A percentile compares a stretch with the other conserved stretches of the same genome.
These are phyloP conservation scores for Schizosaccharomyces versatilis DNA, from an alignment of 1,139 yeast species.

Conservation along the genomic window DNA sequence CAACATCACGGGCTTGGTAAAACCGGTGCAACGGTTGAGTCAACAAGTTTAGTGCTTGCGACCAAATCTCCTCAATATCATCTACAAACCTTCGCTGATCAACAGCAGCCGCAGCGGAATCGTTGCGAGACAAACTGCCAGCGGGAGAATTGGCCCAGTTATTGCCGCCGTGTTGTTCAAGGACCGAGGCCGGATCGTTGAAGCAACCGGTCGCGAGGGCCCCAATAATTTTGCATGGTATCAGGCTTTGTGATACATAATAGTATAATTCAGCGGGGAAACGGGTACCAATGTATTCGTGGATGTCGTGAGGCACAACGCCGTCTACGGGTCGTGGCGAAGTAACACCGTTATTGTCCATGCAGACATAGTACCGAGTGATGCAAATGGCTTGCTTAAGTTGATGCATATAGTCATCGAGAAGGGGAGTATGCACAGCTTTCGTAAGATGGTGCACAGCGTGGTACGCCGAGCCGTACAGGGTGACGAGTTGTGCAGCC, in stretches of 20 bases:
- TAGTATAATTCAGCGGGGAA: slow-evolving; percentile 71
- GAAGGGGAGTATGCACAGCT: slow-evolving; percentile 16
- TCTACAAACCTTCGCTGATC: slow-evolving; percentile 33
- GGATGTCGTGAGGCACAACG: slow-evolving; percentile 51
- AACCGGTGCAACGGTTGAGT: slow-evolving; percentile 63
- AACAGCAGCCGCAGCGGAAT: slow-evolving; percentile 22
- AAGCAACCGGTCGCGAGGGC: slow-evolving; percentile 38
- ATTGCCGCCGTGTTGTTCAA: slow-evolving; percentile 53
- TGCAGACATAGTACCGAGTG: neutral
- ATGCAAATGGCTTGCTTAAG: slow-evolving; percentile 20
- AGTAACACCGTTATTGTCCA: neutral
- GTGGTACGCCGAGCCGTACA: slow-evolving; percentile 26
- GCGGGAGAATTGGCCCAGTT: slow-evolving; percentile 18
- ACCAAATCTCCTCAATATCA: slow-evolving; percentile 29
- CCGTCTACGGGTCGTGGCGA: slow-evolving; percentile 14
- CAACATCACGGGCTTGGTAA: slow-evolving; percentile 32
- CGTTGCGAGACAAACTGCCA: neutral
- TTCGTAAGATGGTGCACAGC: slow-evolving; percentile 14
- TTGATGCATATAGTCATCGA: slow-evolving; percentile 18
- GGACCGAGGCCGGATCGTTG: slow-evolving; percentile 23
- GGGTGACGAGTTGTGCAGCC: slow-evolving; percentile 25
- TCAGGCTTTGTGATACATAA: slow-evolving; percentile 58
- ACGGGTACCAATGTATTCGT: slow-evolving; percentile 64
- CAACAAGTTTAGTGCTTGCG: slow-evolving; percentile 42
- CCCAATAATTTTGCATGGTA: slow-evolving; percentile 43